Base-by-base conservation (phyloP, 2,329 filamentous ascomycete species). In the Grosmannia serpens region DNA sequence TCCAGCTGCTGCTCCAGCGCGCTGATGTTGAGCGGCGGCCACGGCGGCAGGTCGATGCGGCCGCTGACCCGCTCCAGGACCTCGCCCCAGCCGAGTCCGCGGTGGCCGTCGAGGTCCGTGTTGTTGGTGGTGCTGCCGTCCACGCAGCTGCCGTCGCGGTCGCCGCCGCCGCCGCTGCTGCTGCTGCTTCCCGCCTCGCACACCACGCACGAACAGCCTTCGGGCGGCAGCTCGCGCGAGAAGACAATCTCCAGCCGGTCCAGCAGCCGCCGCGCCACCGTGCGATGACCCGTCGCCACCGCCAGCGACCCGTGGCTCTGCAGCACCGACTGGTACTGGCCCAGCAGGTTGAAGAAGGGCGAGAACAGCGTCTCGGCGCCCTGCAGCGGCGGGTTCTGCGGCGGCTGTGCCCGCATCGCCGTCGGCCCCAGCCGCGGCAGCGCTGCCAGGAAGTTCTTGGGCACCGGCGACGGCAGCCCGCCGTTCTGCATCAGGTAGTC, bases 161-260 rank as follows among this genome's bases (percentile, higher is more conserved):
- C n/a, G 41, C 20, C 26, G 62, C 89, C 94, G 33, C 96, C 78
- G 2, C 91, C 91, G 58, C 78, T 80, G 62, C 84, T 81, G 20
- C 86, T 79, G 46, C 81, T 74, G 4, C 74, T 73, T 3, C 35
- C 35, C 15, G 44, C 76, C 53, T 86, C 82, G 68, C 92, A 97
- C 77, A 96, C 89, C 58, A 94, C 77, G 70, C 92, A 97, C 50
- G 78, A 75, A 69, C 92, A 97, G n/a, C 86, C 84, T 66, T 96
- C 85, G 0, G 85, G 85, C 0, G 91, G 91, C 41, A 99, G 85
- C 67, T 97, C 92, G 60, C 94, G 82, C 2, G 91, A 91, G 71
- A 99, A 97, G 10, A 99, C 91, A 59, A 92, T 89, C 69, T 96
- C 92, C 4, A 99, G 77, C 44, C 94, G 84, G 71, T 99, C 92